phyloP scores from a whole-genome alignment of 371 early-diverging fungal genomes.

The Capillidium rhysosporum region DNA sequence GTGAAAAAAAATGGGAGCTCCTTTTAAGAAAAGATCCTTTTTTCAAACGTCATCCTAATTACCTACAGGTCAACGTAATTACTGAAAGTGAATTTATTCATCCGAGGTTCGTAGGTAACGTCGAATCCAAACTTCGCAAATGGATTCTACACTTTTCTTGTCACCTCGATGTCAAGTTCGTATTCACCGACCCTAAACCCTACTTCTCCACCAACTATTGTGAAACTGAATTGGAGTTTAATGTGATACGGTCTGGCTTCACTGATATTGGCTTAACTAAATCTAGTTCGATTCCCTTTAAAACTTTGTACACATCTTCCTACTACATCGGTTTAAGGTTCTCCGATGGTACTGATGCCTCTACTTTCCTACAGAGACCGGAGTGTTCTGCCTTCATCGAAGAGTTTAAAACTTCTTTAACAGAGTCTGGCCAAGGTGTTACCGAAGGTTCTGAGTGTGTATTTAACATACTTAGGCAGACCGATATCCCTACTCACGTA shows the following conservation, averaged over 20 bases:
- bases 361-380: too few relatives aligned
- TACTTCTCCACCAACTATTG: constrained; percentile 48
- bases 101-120: constrained; percentile 64
- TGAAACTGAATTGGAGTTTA: constrained; percentile 34
- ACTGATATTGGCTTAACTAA: constrained; percentile 12
- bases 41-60: constrained; percentile 76
- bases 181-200: constrained; percentile 81
- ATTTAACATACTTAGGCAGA: too few relatives aligned
- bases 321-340: constrained; percentile 60
- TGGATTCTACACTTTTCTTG: constrained; percentile 71
- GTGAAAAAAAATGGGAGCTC: constrained; percentile 40
- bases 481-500: too few relatives aligned
- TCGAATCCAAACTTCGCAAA: constrained; percentile 87
- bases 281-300: constrained; percentile 7
- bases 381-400: too few relatives aligned
- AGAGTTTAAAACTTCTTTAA: too few relatives aligned
- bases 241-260: constrained; percentile 18
- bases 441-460: too few relatives aligned
- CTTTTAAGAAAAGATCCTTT: constrained; percentile 82
- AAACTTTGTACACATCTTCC: constrained; percentile 41
- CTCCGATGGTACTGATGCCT: too few relatives aligned
- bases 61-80: constrained; percentile 74
- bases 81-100: constrained; percentile 54
- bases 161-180: constrained; percentile 51
- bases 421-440: too few relatives aligned